phyloP scores from a whole-genome alignment of 441 rosid species.

The Caryocar brasiliense region DNA sequence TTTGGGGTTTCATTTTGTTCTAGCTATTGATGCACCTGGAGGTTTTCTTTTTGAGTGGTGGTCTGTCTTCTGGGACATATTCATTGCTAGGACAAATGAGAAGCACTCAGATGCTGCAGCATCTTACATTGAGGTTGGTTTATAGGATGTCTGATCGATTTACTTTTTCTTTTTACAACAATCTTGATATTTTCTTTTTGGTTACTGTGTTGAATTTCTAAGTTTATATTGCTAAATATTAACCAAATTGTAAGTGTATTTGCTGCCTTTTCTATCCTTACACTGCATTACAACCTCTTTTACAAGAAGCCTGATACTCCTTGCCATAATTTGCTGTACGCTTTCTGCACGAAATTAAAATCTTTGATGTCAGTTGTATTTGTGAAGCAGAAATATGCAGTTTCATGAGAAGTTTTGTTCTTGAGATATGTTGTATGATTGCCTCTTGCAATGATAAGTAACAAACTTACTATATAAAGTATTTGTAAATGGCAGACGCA shows the following conservation, averaged over 20 bases:
- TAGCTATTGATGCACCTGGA: conserved; percentile 54
- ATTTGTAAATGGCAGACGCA: conserved; percentile 31
- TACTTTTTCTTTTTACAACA: not conserved
- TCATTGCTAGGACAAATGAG: conserved; percentile 38
- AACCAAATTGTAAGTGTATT: too few species aligned
- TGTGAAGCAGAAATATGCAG: not conserved
- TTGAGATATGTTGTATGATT: not conserved
- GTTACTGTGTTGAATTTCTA: too few species aligned
- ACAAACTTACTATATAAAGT: conserved; percentile 4
- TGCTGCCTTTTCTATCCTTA: too few species aligned
- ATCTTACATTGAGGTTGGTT: conserved; percentile 35
- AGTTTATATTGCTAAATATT: too few species aligned
- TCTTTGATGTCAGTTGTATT: too few species aligned
- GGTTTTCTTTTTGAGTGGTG: conserved; percentile 64
- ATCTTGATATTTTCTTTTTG: not conserved
- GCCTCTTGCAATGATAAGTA: not conserved
- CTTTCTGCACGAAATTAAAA: not conserved
- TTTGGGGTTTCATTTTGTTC: not conserved
- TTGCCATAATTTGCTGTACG: not conserved
- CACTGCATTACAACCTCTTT: too few species aligned
- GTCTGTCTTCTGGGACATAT: conserved; percentile 61
- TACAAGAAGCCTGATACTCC: too few species aligned
- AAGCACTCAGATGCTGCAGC: conserved; percentile 40
- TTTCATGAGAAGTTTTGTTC: not conserved
- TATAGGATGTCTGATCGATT: not conserved